Evolutionary conservation across 2,329 filamentous ascomycete species (phyloP).

Genomic region (Ascochyta koolunga): DNA sequence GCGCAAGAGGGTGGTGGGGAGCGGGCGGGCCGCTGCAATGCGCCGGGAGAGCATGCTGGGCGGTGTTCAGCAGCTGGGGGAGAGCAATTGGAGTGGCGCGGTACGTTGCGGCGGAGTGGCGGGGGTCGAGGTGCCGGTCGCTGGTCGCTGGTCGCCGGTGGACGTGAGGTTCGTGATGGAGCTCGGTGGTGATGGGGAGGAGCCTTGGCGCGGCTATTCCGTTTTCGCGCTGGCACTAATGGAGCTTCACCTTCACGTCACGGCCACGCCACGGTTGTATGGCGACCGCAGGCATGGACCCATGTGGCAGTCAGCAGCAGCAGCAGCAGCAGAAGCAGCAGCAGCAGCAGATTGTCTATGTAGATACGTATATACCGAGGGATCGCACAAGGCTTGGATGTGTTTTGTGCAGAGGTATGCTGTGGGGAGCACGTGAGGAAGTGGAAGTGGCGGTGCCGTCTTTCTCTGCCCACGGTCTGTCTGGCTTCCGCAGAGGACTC

Average conservation of each 20-base stretch:
- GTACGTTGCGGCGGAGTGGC: slow-evolving; percentile 38
- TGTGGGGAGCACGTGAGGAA: too few species aligned
- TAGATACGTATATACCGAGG: too few species aligned
- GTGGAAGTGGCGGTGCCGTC: too few species aligned
- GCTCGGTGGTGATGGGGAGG: slow-evolving; percentile 24
- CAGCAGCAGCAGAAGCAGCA: too few species aligned
- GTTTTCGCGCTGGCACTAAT: background rate
- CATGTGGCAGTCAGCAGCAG: too few species aligned
- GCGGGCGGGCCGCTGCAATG: slow-evolving; percentile 51
- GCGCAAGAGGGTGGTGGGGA: slow-evolving; percentile 44
- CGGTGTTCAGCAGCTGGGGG: slow-evolving; percentile 49
- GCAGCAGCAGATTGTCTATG: too few species aligned
- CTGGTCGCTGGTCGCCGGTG: slow-evolving; percentile 17
- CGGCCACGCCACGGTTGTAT: background rate
- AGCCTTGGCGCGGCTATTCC: slow-evolving; percentile 20
- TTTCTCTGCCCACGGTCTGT: too few species aligned
- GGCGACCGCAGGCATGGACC: too few species aligned
- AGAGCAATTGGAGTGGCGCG: slow-evolving; percentile 20
- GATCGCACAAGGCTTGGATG: too few species aligned
- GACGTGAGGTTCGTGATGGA: slow-evolving; percentile 41
- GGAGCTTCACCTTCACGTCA: background rate
- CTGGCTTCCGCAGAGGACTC: too few species aligned
- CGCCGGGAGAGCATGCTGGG: slow-evolving; percentile 52
- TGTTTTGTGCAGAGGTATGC: too few species aligned
- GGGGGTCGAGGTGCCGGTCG: slow-evolving; percentile 22